Conservation (phyloP, 225 moss, liverwort and hornwort genomes). For the Marchantia polymorpha region DNA sequence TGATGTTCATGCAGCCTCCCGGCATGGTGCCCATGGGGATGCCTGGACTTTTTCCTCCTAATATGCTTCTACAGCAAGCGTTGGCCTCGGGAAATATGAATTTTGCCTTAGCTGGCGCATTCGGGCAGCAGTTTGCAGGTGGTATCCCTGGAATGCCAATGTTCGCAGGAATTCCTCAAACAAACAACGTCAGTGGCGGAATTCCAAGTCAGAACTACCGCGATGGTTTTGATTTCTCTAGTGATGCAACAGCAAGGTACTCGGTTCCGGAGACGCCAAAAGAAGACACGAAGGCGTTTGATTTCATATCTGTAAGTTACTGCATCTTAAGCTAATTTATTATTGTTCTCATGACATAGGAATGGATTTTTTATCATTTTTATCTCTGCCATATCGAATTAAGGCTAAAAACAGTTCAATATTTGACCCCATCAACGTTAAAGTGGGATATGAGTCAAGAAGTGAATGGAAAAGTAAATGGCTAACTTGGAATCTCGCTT, state of each 20-base stretch:
- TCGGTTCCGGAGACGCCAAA: conserved; percentile 52
- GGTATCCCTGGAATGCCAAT: conserved; percentile 63
- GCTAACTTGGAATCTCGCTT: not conserved
- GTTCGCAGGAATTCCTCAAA: conserved; percentile 52
- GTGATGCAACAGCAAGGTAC: conserved; percentile 56
- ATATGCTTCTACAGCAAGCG: conserved; percentile 49
- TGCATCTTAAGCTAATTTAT: no score
- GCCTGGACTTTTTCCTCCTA: conserved; percentile 50
- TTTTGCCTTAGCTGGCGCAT: conserved; percentile 49
- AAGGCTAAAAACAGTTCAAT: no score
- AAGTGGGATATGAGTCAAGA: no score
- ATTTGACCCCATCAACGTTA: no score
- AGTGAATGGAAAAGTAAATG: not conserved
- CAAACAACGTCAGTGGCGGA: conserved; percentile 36
- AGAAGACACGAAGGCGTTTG: conserved; percentile 88
- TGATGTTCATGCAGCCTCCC: conserved; percentile 55
- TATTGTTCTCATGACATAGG: no score
- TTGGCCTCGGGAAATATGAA: conserved; percentile 51
- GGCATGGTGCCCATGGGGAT: conserved; percentile 33
- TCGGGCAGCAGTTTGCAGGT: conserved; percentile 68
- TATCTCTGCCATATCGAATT: no score
- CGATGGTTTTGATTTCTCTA: conserved; percentile 85
- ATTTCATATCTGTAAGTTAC: conserved; percentile 65
- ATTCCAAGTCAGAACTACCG: conserved; percentile 38
- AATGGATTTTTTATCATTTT: no score